Evolutionary conservation across 768 basidiomycete genomes (phyloP).

Genomic region (Leccinellum luteum): DNA sequence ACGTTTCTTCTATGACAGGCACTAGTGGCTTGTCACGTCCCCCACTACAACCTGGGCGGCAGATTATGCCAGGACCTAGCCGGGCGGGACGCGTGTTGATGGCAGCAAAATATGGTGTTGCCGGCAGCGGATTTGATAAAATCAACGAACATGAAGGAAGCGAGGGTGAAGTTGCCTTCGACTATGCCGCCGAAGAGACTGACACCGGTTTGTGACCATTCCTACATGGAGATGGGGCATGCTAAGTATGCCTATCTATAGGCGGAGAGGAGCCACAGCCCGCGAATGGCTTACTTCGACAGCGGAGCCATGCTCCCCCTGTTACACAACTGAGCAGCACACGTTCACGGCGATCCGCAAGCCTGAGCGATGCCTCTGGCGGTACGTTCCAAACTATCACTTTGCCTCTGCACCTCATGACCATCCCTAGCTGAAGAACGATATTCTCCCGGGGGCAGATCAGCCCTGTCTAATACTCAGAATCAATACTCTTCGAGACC

Average conservation of each 20-base stretch:
- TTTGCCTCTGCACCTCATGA: constrained; percentile 26
- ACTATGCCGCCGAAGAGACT: constrained; percentile 35
- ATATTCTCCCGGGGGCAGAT: constrained; percentile 20
- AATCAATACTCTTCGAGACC: constrained; percentile 36
- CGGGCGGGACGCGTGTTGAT: constrained; percentile 53
- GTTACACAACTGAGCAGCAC: constrained; percentile 40
- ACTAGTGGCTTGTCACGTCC: constrained; percentile 39
- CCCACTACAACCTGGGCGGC: constrained; percentile 39
- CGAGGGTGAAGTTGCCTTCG: constrained; percentile 38
- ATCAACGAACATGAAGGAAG: constrained; percentile 45
- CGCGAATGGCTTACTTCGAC: constrained; percentile 25
- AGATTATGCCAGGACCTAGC: constrained; percentile 43
- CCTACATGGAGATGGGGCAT: constrained; percentile 10
- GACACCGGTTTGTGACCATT: constrained; percentile 35
- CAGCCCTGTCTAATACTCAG: constrained; percentile 17
- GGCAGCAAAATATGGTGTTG: constrained; percentile 31
- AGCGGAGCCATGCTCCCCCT: constrained; percentile 26
- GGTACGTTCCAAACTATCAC: constrained; percentile 24
- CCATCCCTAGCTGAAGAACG: constrained; percentile 28
- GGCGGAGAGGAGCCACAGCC: constrained; percentile 31
- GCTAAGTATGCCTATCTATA: constrained; percentile 26
- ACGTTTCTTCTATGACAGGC: constrained; percentile 26
- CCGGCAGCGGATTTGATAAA: constrained; percentile 41
- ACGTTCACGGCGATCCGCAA: constrained; percentile 74
- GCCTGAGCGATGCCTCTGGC: constrained; percentile 60